These are phyloP conservation scores for Penicillium roqueforti DNA, from an alignment of 495 filamentous ascomycete genomes.

Conservation along the genomic window DNA sequence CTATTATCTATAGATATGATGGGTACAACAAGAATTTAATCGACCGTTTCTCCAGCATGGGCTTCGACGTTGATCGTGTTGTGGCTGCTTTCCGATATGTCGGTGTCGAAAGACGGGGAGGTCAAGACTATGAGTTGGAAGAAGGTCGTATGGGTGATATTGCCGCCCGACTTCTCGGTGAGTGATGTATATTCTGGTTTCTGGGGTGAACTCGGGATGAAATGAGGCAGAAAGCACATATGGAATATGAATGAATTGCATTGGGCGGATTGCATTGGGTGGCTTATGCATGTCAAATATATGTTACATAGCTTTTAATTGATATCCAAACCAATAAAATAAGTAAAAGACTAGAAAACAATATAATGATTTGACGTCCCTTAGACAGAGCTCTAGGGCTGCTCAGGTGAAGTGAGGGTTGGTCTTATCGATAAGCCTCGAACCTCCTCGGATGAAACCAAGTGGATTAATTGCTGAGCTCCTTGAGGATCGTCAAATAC, in stretches of 20 bases:
- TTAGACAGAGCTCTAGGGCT: not conserved
- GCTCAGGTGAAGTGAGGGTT: not conserved
- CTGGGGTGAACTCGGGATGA: not conserved
- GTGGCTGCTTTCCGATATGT: constrained; percentile 80
- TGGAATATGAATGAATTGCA: constrained; percentile 1
- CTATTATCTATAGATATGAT: constrained; percentile 57
- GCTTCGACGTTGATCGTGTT: constrained; percentile 84
- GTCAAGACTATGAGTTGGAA: constrained; percentile 77
- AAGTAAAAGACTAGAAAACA: not conserved
- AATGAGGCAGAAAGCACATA: not conserved
- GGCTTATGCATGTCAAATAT: not conserved
- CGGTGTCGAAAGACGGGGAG: constrained; percentile 71
- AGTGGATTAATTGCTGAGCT: not conserved
- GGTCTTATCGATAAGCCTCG: constrained; percentile 13
- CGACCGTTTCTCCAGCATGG: constrained; percentile 89
- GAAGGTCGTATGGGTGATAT: constrained; percentile 87
- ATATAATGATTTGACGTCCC: not conserved
- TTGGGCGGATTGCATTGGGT: constrained; percentile 9
- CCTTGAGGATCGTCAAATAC: not conserved
- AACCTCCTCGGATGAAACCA: not conserved
- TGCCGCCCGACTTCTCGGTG: constrained; percentile 77
- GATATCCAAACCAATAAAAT: not conserved
- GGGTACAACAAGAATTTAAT: constrained; percentile 86
- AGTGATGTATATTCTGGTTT: constrained; percentile 43
- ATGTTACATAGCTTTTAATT: not conserved